Evolutionary conservation across 306 rosid genomes (phyloP), one percentile per base, ranked within the genome.

Genomic region (Benincasa hispida): DNA sequence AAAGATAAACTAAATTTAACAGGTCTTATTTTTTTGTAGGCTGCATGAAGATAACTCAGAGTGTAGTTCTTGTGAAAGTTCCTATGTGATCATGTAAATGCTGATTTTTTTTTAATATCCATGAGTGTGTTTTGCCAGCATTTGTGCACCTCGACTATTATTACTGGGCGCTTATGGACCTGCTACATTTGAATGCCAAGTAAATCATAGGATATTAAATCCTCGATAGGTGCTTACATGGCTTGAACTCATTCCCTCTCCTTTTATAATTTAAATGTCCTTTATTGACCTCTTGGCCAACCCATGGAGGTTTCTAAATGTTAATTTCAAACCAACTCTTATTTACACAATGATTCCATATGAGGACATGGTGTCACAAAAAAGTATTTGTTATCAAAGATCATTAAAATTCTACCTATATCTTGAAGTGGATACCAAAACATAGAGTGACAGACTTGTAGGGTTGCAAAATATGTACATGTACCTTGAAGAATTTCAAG

Each of bases 401-500:
- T 66, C 5, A 45, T 6, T 24, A 22, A 42, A 69, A 42, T 42
- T 45, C 25, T 25, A 72, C 59, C 25, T 21, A 15, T 15, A 15
- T 15, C 58, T 47, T 30, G 59, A 48, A 25, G 39, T 17, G 58
- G 59, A 27, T 5, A 21, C 39, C 18, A 47, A 30, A 70, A 27
- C 58, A 72, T 10, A 34, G 45, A 48, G 59, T 28, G 6, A 28
- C n/a, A 48, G 41, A 69, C 55, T 45, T 27, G 15, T 27, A 37
- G 74, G 55, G 56, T 77, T 34, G 22, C 59, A 34, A 27, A 48
- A 82, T 84, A 79, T 84, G 60, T 75, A 27, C 8, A 27, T 65
- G 51, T 90, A 94, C 99, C 84, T 61, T 90, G 85, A 56, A 94
- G 93, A 74, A n/a, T 80, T 63, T 77, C 76, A 78, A 88, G 84